Conservation (phyloP, 176 grass and related monocot genomes). For the Pontederia crassipes region DNA sequence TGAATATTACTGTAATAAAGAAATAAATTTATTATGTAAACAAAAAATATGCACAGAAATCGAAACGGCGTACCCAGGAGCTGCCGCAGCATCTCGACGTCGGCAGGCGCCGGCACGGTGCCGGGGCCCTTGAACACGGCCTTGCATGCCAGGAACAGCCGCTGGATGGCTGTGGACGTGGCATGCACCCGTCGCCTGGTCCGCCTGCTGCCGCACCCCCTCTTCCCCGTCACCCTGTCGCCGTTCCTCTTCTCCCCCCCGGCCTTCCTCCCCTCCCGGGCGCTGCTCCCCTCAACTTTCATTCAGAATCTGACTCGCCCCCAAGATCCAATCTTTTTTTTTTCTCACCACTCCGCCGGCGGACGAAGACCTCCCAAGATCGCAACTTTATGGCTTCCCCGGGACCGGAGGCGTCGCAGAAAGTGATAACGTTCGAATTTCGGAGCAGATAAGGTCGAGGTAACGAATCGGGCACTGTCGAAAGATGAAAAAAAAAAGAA, state of each 20-base stretch:
- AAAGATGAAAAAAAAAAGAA: not conserved
- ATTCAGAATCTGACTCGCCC: constrained; percentile 13
- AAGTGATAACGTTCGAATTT: not conserved
- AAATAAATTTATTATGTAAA: no score
- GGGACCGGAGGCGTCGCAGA: not conserved
- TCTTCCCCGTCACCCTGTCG: constrained; percentile 2
- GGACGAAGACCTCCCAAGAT: not conserved
- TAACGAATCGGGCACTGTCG: not conserved
- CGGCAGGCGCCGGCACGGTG: constrained; percentile 48
- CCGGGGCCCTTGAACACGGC: constrained; percentile 57
- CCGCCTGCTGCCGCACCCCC: constrained; percentile 5
- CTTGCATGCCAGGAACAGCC: constrained; percentile 63
- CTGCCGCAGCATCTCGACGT: constrained; percentile 42
- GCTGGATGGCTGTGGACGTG: constrained; percentile 35
- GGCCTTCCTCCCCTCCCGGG: constrained; percentile 20
- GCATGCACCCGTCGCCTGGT: constrained; percentile 41
- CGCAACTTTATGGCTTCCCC: not conserved
- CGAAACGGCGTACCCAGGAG: constrained; percentile 7
- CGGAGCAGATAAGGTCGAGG: not conserved
- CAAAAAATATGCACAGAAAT: no score
- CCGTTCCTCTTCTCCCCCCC: constrained; percentile 12
- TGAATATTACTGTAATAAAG: not conserved
- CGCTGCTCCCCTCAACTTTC: constrained; percentile 39
- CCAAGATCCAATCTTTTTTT: not conserved
- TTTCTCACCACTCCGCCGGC: not conserved